Evolutionary conservation across 352 stramenopile species (phyloP).

Genomic region (Globisporangium mamillatum): DNA sequence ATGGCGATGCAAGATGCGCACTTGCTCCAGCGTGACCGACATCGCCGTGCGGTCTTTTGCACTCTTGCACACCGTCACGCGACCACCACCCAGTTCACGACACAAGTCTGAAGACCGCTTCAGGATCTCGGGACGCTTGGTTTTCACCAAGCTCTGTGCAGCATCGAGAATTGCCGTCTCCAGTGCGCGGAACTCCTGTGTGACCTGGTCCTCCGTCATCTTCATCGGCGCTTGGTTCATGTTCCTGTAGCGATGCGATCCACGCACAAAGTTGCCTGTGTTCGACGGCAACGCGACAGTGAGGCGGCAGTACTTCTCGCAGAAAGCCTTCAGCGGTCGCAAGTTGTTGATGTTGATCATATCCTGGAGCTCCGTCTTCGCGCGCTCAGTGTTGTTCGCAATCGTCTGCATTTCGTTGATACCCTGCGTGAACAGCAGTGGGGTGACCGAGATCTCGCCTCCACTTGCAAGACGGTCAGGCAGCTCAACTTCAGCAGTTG

Average conservation of each 20-base stretch:
- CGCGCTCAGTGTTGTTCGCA: slow-evolving; percentile 88
- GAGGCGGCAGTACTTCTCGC: slow-evolving; percentile 76
- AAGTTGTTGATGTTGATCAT: slow-evolving; percentile 90
- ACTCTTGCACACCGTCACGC: slow-evolving; percentile 96
- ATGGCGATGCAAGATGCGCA: slow-evolving; percentile 80
- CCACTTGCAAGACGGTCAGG: slow-evolving; percentile 62
- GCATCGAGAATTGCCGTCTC: slow-evolving; percentile 71
- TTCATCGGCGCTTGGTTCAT: slow-evolving; percentile 51
- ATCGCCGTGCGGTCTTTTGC: slow-evolving; percentile 98
- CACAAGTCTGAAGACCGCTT: slow-evolving; percentile 80
- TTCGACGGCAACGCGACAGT: slow-evolving; percentile 50
- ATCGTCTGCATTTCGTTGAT: slow-evolving; percentile 96
- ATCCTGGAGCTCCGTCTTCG: slow-evolving; percentile 87
- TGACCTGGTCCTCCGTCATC: slow-evolving; percentile 74
- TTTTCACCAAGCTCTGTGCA: slow-evolving; percentile 82
- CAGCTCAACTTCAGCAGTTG: slow-evolving; percentile 71
- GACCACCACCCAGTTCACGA: slow-evolving; percentile 85
- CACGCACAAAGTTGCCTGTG: slow-evolving; percentile 20
- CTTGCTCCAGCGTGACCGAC: slow-evolving; percentile 96
- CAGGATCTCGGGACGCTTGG: slow-evolving; percentile 82
- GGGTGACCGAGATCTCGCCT: slow-evolving; percentile 81
- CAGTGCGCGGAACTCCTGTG: slow-evolving; percentile 57
- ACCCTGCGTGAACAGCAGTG: slow-evolving; percentile 86
- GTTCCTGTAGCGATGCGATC: slow-evolving; percentile 49
- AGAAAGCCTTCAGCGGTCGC: slow-evolving; percentile 76